phyloP scores from a whole-genome alignment of 495 filamentous ascomycete genomes.

The Podospora comata region DNA sequence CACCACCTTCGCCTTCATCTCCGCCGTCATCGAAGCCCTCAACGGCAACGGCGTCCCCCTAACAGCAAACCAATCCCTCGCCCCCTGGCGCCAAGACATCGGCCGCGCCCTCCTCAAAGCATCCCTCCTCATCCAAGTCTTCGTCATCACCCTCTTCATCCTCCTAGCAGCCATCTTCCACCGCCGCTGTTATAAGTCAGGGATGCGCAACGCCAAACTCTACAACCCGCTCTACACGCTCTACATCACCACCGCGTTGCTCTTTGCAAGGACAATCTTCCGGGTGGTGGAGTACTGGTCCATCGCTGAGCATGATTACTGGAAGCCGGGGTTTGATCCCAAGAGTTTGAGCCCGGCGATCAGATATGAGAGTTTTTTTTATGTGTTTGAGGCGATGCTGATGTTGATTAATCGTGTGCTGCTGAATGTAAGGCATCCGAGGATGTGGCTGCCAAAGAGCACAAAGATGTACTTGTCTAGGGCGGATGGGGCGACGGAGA shows the following conservation, averaged over 20 bases:
- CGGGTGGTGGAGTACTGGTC: conserved; percentile 63
- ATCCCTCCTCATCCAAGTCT: conserved; percentile 63
- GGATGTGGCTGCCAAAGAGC: conserved; percentile 56
- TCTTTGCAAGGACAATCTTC: conserved; percentile 62
- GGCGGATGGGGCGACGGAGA: conserved; percentile 61
- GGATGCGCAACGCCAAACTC: conserved; percentile 55
- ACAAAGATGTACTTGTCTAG: conserved; percentile 61
- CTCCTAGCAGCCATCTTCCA: conserved; percentile 59
- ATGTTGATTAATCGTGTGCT: conserved; percentile 63
- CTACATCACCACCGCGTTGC: conserved; percentile 59
- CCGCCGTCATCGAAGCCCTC: conserved; percentile 59
- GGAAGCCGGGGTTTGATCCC: conserved; percentile 29
- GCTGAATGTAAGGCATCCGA: conserved; percentile 62
- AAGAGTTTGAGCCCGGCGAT: conserved; percentile 49
- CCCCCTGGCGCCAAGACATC: conserved; percentile 43
- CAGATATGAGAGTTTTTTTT: conserved; percentile 70
- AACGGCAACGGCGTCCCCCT: conserved; percentile 66
- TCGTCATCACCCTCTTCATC: conserved; percentile 60
- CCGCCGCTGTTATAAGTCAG: conserved; percentile 50
- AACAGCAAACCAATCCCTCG: conserved; percentile 52
- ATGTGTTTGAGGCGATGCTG: conserved; percentile 62
- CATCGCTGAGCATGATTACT: conserved; percentile 34
- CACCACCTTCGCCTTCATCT: conserved; percentile 68
- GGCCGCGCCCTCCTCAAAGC: conserved; percentile 63
- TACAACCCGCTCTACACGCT: conserved; percentile 56